phyloP scores from a whole-genome alignment of 345 rosid species.

The Carallia brachiata region DNA sequence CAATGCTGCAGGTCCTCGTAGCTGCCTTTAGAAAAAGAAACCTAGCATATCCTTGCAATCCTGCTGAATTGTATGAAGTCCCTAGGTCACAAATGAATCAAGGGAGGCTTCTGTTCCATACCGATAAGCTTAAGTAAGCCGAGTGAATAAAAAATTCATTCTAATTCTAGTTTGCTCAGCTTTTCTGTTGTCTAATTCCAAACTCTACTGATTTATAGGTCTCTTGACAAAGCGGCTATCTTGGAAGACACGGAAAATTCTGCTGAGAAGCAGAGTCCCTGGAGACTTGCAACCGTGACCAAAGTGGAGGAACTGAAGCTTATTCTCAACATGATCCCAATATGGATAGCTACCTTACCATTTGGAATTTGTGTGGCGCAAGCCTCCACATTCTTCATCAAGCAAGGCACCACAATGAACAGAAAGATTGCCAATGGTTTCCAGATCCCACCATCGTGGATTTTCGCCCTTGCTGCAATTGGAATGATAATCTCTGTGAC shows the following conservation, averaged over 20 bases:
- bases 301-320: constrained; percentile 86
- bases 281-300: constrained; percentile 82
- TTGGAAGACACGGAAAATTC: constrained; percentile 36
- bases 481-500: constrained; percentile 59
- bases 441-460: constrained; percentile 56
- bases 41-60: constrained; percentile 50
- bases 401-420: constrained; percentile 58
- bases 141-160: background rate
- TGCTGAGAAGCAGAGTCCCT: constrained; percentile 49
- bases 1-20: constrained; percentile 70
- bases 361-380: constrained; percentile 80
- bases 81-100: constrained; percentile 35
- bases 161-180: background rate
- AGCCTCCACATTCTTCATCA: constrained; percentile 83
- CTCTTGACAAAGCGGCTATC: constrained; percentile 87
- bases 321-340: constrained; percentile 79
- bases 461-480: constrained; percentile 46
- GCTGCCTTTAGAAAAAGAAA: constrained; percentile 78
- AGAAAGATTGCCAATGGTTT: constrained; percentile 44
- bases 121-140: constrained; percentile 65
- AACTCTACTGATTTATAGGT: constrained; percentile 40
- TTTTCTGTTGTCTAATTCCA: background rate
- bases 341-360: constrained; percentile 74
- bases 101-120: constrained; percentile 63
- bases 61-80: constrained; percentile 54